Conservation (phyloP, 225 moss, liverwort and hornwort genomes). For the Marchantia polymorpha region DNA sequence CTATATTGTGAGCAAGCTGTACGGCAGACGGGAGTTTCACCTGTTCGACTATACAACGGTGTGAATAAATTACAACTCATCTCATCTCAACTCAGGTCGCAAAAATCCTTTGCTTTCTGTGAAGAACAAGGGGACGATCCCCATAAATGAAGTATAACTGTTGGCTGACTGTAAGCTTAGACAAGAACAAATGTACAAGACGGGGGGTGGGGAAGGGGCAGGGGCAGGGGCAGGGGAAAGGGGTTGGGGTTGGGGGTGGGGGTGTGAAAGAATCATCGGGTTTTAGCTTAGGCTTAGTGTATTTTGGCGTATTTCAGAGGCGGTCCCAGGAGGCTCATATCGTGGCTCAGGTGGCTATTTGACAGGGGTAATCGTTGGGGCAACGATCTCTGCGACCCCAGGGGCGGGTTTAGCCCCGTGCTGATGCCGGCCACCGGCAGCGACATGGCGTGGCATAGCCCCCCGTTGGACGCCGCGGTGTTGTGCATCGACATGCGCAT, state of each 20-base stretch:
- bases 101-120: constrained; percentile 11
- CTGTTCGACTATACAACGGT: constrained; percentile 18
- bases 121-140: neutral
- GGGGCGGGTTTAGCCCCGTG: neutral
- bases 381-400: constrained; percentile 6
- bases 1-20: neutral
- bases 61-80: constrained; percentile 18
- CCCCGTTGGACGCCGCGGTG: neutral
- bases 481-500: constrained; percentile 4
- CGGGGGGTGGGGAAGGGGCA: too few species aligned
- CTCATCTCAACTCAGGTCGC: neutral
- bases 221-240: neutral
- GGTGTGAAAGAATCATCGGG: neutral
- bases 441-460: neutral
- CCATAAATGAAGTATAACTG: constrained; percentile 2
- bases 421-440: neutral
- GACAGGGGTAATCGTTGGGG: constrained; percentile 5
- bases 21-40: neutral
- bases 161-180: constrained; percentile 1
- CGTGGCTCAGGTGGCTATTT: constrained; percentile 16
- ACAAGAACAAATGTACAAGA: constrained; percentile 16
- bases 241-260: too few species aligned
- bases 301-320: constrained; percentile 22
- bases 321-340: constrained; percentile 11
- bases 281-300: neutral